A percentile compares a stretch with the other conserved stretches of the same genome.
Evolutionary conservation across 768 basidiomycete species (phyloP).

Genomic region (Panaeolus cyanescens): DNA sequence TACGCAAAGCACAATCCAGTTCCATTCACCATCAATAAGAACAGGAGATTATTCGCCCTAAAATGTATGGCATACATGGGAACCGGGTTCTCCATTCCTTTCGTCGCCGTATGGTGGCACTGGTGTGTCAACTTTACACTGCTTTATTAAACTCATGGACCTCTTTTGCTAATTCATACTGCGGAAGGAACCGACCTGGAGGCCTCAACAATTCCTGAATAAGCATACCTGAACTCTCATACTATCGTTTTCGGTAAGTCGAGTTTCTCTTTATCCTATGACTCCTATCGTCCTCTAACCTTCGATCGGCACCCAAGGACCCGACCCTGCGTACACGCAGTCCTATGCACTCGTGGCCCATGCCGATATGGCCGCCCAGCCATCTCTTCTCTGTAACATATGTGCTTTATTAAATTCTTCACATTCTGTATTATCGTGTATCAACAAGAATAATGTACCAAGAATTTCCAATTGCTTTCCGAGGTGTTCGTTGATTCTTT

Average conservation of each 20-base stretch:
- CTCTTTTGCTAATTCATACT: neutral
- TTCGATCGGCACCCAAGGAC: neutral
- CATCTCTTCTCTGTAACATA: neutral
- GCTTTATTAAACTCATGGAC: neutral
- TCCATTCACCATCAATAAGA: slow-evolving; percentile 25
- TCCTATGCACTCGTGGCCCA: neutral
- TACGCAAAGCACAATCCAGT: slow-evolving; percentile 16
- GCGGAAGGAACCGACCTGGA: neutral
- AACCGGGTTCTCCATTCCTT: slow-evolving; percentile 28
- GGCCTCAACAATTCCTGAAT: slow-evolving; percentile 1
- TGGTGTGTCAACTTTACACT: neutral
- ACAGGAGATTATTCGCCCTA: slow-evolving; percentile 20
- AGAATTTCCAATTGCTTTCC: neutral
- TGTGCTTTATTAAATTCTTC: slow-evolving; percentile 1
- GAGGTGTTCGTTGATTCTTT: neutral
- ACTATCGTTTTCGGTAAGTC: neutral
- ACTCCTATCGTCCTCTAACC: neutral
- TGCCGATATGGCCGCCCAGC: neutral
- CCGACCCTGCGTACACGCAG: neutral
- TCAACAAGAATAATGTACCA: neutral
- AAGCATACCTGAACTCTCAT: neutral
- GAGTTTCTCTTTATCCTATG: neutral
- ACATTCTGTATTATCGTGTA: slow-evolving; percentile 2
- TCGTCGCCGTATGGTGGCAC: slow-evolving; percentile 28
- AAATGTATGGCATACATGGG: slow-evolving; percentile 24